Conservation (phyloP, 805 yeast genomes). For the Ogataea glucozyma region DNA sequence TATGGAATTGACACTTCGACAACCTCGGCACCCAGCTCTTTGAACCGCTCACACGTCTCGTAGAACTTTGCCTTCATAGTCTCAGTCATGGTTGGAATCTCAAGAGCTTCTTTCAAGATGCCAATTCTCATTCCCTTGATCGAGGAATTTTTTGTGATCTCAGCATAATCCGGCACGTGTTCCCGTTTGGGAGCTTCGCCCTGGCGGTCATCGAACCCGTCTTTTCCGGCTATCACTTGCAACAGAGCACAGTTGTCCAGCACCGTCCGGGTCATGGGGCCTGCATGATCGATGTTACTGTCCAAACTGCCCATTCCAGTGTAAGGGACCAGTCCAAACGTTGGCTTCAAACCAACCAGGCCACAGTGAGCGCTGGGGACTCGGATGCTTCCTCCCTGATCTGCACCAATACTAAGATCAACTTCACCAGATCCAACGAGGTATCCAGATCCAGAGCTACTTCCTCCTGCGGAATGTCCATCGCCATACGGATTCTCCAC, state of each 20-base stretch:
- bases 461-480: conserved; percentile 42
- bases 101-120: conserved; percentile 37
- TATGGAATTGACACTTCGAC: conserved; percentile 38
- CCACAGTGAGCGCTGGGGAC: conserved; percentile 43
- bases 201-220: conserved; percentile 37
- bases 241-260: conserved; percentile 35
- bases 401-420: conserved; percentile 39
- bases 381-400: conserved; percentile 50
- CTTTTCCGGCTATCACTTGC: conserved; percentile 39
- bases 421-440: conserved; percentile 49
- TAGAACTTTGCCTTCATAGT: conserved; percentile 30
- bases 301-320: conserved; percentile 40
- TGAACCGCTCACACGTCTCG: conserved; percentile 33
- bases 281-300: conserved; percentile 39
- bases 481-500: conserved; percentile 44
- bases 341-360: conserved; percentile 46
- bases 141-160: conserved; percentile 17
- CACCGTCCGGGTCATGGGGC: conserved; percentile 41
- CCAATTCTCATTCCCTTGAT: conserved; percentile 37
- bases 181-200: conserved; percentile 17
- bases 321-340: conserved; percentile 44
- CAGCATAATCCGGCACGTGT: conserved; percentile 27
- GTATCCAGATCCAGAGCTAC: conserved; percentile 48
- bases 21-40: conserved; percentile 36
- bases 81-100: conserved; percentile 35